These are phyloP conservation scores for Diplotaxis tenuifolia DNA, from an alignment of 345 rosid species.

Conservation along the genomic window DNA sequence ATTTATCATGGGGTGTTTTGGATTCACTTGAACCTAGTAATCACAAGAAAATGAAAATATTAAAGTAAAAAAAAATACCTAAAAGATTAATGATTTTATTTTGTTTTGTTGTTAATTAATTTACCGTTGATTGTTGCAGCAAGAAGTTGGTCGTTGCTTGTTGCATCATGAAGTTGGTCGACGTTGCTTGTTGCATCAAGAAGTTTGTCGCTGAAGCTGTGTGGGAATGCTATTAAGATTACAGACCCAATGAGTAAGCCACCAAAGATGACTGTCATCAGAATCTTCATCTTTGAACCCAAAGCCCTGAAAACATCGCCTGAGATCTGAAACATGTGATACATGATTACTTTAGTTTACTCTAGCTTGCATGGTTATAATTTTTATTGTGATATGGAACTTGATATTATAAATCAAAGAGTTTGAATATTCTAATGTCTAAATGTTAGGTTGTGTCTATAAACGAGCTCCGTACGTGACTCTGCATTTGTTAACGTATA, in stretches of 20 bases:
- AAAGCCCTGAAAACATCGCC: conserved; percentile 11
- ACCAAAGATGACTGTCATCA: background rate
- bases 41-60: background rate
- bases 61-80: background rate
- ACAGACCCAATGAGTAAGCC: conserved; percentile 19
- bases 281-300: conserved; percentile 25
- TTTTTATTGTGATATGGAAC: conserved; percentile 9
- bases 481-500: conserved; percentile 5
- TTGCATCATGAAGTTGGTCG: too few species aligned
- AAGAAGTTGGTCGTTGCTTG: background rate
- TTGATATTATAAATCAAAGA: background rate
- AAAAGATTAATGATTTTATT: background rate
- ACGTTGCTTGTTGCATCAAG: background rate
- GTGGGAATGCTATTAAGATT: background rate
- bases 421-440: conserved; percentile 18
- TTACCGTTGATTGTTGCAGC: conserved; percentile 17
- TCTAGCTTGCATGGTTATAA: conserved; percentile 6
- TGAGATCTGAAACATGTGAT: conserved; percentile 26
- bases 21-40: conserved; percentile 4
- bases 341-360: conserved; percentile 23
- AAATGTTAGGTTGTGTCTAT: conserved; percentile 22
- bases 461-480: conserved; percentile 25
- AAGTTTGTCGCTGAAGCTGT: conserved; percentile 21
- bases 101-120: background rate
- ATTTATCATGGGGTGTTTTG: conserved; percentile 10